Evolutionary conservation across 192 early-diverging fungal species (phyloP).

Genomic region (Backusella australiensis): DNA sequence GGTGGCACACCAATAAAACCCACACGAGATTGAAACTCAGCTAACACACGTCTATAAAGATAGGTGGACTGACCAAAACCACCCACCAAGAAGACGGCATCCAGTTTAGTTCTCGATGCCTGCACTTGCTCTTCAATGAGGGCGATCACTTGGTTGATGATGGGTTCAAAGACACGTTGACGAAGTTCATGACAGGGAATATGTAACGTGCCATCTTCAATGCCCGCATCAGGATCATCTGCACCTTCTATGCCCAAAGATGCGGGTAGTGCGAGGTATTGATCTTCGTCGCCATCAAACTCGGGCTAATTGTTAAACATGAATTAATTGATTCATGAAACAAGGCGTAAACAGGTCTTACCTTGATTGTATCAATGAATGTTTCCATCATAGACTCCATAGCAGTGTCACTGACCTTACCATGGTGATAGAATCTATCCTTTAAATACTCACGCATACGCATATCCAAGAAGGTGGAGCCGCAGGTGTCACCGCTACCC

Average conservation of each 20-base stretch:
- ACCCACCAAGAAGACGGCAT: conserved; percentile 54
- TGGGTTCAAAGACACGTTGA: conserved; percentile 52
- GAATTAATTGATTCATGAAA: not conserved
- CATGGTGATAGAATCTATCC: conserved; percentile 40
- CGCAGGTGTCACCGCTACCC: conserved; percentile 42
- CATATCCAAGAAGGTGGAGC: conserved; percentile 47
- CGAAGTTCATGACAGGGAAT: conserved; percentile 48
- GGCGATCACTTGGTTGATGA: conserved; percentile 45
- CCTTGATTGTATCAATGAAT: conserved; percentile 45
- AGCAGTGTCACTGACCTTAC: conserved; percentile 38
- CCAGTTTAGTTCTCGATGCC: conserved; percentile 36
- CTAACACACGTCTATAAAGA: conserved; percentile 45
- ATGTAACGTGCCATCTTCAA: conserved; percentile 47
- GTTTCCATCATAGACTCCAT: conserved; percentile 43
- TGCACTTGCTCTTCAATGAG: conserved; percentile 49
- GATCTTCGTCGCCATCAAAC: conserved; percentile 52
- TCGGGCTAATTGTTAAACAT: conserved; percentile 32
- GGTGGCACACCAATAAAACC: conserved; percentile 45
- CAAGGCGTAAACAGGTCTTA: not conserved
- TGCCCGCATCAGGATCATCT: conserved; percentile 46
- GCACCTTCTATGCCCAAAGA: conserved; percentile 42
- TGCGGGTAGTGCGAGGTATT: conserved; percentile 47
- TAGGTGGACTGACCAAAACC: conserved; percentile 56
- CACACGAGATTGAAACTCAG: conserved; percentile 40
- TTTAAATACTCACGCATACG: conserved; percentile 39